phyloP scores from a whole-genome alignment of 805 yeast species.

The Candida nitratophila region DNA sequence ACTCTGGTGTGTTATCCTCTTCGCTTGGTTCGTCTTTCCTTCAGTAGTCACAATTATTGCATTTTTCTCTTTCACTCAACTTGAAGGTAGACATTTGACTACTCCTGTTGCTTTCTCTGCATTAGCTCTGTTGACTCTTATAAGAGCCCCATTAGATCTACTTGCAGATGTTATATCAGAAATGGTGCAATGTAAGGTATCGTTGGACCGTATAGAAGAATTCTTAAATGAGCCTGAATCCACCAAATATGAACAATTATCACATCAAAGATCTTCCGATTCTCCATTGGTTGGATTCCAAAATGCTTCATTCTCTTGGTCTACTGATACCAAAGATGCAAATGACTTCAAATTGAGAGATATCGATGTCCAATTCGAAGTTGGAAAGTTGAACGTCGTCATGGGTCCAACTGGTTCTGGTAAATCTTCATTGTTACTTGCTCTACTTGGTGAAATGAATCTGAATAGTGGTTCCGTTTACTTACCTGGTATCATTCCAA shows the following conservation, averaged over 20 bases:
- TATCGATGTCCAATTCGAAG: conserved; percentile 58
- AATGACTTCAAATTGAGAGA: conserved; percentile 72
- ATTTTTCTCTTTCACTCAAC: conserved; percentile 71
- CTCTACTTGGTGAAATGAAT: conserved; percentile 92
- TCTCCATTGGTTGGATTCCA: conserved; percentile 72
- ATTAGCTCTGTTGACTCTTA: conserved; percentile 73
- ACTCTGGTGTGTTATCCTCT: conserved; percentile 60
- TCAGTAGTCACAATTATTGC: conserved; percentile 73
- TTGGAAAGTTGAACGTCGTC: conserved; percentile 78
- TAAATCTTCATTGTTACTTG: conserved; percentile 84
- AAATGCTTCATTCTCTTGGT: conserved; percentile 78
- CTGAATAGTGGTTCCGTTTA: conserved; percentile 60
- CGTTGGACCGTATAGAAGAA: conserved; percentile 78
- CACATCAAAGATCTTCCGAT: conserved; percentile 41
- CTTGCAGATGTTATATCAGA: conserved; percentile 82
- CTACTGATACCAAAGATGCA: conserved; percentile 42
- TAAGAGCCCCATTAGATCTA: conserved; percentile 85
- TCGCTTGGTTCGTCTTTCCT: conserved; percentile 81
- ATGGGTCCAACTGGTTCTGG: conserved; percentile 96
- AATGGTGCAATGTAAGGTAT: conserved; percentile 89
- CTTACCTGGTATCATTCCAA: conserved; percentile 72
- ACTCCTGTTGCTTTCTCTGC: conserved; percentile 95
- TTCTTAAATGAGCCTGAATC: conserved; percentile 83
- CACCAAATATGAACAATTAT: conserved; percentile 76
- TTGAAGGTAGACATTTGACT: conserved; percentile 66